phyloP scores from a whole-genome alignment of 768 basidiomycete species.

The Russula vinacea region DNA sequence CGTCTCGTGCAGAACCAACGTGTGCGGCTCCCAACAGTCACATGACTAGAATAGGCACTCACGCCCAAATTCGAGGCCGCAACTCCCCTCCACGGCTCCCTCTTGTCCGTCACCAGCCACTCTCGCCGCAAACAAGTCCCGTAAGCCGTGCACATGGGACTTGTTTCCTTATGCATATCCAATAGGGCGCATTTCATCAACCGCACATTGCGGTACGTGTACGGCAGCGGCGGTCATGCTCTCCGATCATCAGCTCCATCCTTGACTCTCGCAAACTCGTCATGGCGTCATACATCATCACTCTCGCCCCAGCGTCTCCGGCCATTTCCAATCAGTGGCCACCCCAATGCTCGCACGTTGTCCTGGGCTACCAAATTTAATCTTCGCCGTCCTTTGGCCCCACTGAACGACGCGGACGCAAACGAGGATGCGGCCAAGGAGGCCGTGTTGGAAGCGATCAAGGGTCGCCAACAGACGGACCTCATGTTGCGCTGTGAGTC shows the following conservation, averaged over 20 bases:
- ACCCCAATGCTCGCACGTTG: conserved; percentile 22
- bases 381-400: conserved; percentile 28
- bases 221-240: conserved; percentile 16
- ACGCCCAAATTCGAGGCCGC: neutral
- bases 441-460: conserved; percentile 79
- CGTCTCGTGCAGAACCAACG: neutral
- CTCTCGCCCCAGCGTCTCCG: conserved; percentile 10
- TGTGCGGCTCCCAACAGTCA: conserved; percentile 8
- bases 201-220: conserved; percentile 13
- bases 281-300: conserved; percentile 23
- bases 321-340: conserved; percentile 4
- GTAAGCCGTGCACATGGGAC: conserved; percentile 39
- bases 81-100: neutral
- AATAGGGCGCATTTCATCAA: conserved; percentile 35
- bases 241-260: conserved; percentile 7
- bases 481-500: conserved; percentile 86
- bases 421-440: conserved; percentile 71
- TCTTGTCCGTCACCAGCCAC: neutral
- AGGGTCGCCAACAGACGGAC: conserved; percentile 83
- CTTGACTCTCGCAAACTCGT: conserved; percentile 11
- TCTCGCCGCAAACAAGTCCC: conserved; percentile 2
- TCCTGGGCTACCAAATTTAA: conserved; percentile 37
- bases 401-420: conserved; percentile 32
- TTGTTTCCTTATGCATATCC: conserved; percentile 31
- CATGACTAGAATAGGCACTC: conserved; percentile 13